A percentile compares a stretch with the other conserved stretches of the same genome.
These are phyloP conservation scores for Claviceps capensis DNA, from an alignment of 2,329 filamentous ascomycete genomes.

Conservation along the genomic window DNA sequence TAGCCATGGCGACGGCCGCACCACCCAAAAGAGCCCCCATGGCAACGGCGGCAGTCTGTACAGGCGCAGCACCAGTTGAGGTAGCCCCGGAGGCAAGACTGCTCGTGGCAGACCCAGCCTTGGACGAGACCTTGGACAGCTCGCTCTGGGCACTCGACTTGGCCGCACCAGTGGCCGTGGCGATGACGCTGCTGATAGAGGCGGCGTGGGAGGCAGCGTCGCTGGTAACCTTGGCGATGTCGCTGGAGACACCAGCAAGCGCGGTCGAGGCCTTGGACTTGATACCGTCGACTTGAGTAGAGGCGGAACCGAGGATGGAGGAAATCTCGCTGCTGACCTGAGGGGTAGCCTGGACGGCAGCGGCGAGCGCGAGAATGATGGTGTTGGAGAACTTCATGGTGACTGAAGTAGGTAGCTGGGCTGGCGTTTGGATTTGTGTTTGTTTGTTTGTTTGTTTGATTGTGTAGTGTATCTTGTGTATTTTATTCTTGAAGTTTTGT, in stretches of 20 bases:
- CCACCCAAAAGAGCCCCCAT: slow-evolving; percentile 34
- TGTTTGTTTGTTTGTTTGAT: too few species aligned
- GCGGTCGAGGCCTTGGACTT: slow-evolving; percentile 5
- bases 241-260: slow-evolving; percentile 5
- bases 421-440: not conserved
- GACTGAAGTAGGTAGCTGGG: slow-evolving; percentile 2
- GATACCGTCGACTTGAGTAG: not conserved
- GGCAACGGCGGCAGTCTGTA: slow-evolving; percentile 28
- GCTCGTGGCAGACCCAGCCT: slow-evolving; percentile 8
- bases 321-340: slow-evolving; percentile 5
- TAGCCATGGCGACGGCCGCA: slow-evolving; percentile 26
- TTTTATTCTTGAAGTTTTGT: too few species aligned
- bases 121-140: slow-evolving; percentile 10
- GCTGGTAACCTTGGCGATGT: slow-evolving; percentile 6
- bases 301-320: not conserved
- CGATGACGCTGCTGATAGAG: slow-evolving; percentile 11
- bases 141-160: slow-evolving; percentile 13
- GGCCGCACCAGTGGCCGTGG: slow-evolving; percentile 10
- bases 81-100: slow-evolving; percentile 9
- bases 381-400: slow-evolving; percentile 25
- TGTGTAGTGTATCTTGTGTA: too few species aligned
- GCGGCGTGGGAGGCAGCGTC: slow-evolving; percentile 13
- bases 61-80: slow-evolving; percentile 13
- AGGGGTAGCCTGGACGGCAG: slow-evolving; percentile 16
- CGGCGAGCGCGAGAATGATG: slow-evolving; percentile 18